A percentile compares a stretch with the other conserved stretches of the same genome.
These are phyloP conservation scores for Globisporangium parvum DNA, from an alignment of 352 stramenopile species.

Conservation along the genomic window DNA sequence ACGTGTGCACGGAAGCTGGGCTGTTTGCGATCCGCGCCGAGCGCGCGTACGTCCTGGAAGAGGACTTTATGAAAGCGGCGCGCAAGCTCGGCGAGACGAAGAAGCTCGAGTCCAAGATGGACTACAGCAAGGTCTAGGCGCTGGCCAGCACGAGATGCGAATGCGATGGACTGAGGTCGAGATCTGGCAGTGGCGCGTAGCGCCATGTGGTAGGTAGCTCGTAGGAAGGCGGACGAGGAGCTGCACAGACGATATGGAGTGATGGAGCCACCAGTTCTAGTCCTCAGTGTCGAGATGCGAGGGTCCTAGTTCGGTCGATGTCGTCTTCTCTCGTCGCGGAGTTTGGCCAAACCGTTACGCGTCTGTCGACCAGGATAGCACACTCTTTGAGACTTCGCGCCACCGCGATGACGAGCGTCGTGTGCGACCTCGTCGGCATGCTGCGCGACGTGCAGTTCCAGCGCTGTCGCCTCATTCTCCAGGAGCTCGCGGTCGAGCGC, in stretches of 20 bases:
- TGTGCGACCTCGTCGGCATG: constrained; percentile 55
- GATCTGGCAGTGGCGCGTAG: too few species aligned
- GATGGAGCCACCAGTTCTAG: too few species aligned
- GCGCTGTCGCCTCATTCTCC: constrained; percentile 49
- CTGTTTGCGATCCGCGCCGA: constrained; percentile 99
- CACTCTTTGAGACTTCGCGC: background rate
- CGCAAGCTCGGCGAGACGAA: constrained; percentile 99
- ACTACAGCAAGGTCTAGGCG: constrained; percentile 99
- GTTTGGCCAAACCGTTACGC: too few species aligned
- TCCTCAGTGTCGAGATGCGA: too few species aligned
- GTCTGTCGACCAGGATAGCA: too few species aligned
- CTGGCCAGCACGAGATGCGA: background rate
- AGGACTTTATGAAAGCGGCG: constrained; percentile 99
- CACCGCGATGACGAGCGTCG: constrained; percentile 11
- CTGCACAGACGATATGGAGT: too few species aligned
- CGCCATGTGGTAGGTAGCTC: too few species aligned
- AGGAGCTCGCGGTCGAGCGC: constrained; percentile 45
- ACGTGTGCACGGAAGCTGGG: constrained; percentile 95
- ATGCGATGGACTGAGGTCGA: background rate
- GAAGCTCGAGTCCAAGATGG: constrained; percentile 99
- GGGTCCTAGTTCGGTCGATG: too few species aligned
- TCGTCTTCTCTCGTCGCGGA: too few species aligned
- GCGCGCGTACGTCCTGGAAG: constrained; percentile 98
- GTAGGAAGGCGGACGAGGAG: too few species aligned
- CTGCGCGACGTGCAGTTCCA: constrained; percentile 56